Base-by-base conservation (phyloP, 2,329 filamentous ascomycete genomes). In the Xylaria sp. region DNA sequence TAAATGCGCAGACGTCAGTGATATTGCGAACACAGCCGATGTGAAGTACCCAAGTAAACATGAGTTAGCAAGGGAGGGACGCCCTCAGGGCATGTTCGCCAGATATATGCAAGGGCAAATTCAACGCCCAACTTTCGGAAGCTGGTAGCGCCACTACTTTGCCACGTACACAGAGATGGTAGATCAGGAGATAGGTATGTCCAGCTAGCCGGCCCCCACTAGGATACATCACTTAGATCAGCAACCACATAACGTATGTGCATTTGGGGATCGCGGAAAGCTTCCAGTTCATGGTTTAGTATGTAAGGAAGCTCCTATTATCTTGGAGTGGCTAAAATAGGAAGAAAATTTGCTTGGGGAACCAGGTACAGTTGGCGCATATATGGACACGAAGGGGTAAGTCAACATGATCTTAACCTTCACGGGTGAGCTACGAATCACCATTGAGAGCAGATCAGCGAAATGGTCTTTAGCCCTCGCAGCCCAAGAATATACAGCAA, bases 401-500 rank as follows among this genome's bases (percentile, higher is more conserved):
- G 88, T 90, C 70, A 85, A 89, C 1, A 89, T 88, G 62, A 92
- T 87, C 69, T 91, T 84, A 0, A 84, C 85, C 72, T 85, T 87
- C 3, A 84, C 84, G 0, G 86, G 76, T 0, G 75, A 59, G 25
- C 86, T 86, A 1, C 76, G 76, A 59, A 88, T 83, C 5, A 76
- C 74, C 78, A 84, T 84, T 0, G 81, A 84, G 71, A 84, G 82
- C 3, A 81, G 78, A 3, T 75, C 73, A 2, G 79, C 77, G 74
- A 80, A 82, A 69, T 77, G 75, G 55, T 75, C 66, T 36, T 47
- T 73, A 0, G 73, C 70, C 6, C 64, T 63, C 5, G 80, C 78
- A 1, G 73, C 74, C 38, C 72, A 76, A 15, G 81, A 79, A 72
- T 84, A 82, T 3, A 77, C 74, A 2, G 79, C 82, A 56, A 85